A percentile compares a stretch with the other conserved stretches of the same genome.
These are phyloP conservation scores for Cydonia oblonga DNA, from an alignment of 331 rosid genomes.

Conservation along the genomic window DNA sequence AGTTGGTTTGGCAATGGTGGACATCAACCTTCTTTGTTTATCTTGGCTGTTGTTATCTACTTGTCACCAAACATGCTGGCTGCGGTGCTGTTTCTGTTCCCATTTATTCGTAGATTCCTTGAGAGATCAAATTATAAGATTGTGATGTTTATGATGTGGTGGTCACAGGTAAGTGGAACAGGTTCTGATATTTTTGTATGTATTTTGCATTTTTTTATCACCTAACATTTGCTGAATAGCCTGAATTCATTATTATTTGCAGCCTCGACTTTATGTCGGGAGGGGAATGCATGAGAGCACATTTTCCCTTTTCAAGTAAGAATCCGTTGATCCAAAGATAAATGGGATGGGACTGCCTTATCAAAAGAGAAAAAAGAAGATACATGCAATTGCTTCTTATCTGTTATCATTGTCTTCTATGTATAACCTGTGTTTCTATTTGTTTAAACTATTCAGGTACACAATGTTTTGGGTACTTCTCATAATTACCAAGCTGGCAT, in stretches of 20 bases:
- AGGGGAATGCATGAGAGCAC: slow-evolving; percentile 99
- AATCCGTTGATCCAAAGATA: not conserved
- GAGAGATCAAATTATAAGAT: slow-evolving; percentile 84
- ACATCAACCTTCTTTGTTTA: slow-evolving; percentile 68
- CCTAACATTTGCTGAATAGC: not conserved
- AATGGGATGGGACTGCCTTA: too few relatives aligned
- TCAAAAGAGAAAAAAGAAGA: not conserved
- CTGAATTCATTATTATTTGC: slow-evolving; percentile 20
- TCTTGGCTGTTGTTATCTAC: slow-evolving; percentile 83
- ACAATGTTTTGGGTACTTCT: slow-evolving; percentile 93
- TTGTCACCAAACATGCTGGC: slow-evolving; percentile 95
- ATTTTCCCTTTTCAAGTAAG: slow-evolving; percentile 89
- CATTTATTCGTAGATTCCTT: slow-evolving; percentile 74
- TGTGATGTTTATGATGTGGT: slow-evolving; percentile 92
- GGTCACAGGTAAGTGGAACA: slow-evolving; percentile 73
- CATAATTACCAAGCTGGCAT: slow-evolving; percentile 73
- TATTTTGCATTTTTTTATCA: not conserved
- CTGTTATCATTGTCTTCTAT: not conserved
- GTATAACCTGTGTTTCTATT: slow-evolving; percentile 10
- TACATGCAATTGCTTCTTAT: not conserved
- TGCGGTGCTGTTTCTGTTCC: slow-evolving; percentile 63
- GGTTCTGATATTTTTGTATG: not conserved
- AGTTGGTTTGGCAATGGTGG: slow-evolving; percentile 71
- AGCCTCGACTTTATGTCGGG: slow-evolving; percentile 98
- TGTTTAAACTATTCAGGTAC: slow-evolving; percentile 46